Conservation (phyloP, 805 yeast species). For the Hanseniaspora lachancei region DNA sequence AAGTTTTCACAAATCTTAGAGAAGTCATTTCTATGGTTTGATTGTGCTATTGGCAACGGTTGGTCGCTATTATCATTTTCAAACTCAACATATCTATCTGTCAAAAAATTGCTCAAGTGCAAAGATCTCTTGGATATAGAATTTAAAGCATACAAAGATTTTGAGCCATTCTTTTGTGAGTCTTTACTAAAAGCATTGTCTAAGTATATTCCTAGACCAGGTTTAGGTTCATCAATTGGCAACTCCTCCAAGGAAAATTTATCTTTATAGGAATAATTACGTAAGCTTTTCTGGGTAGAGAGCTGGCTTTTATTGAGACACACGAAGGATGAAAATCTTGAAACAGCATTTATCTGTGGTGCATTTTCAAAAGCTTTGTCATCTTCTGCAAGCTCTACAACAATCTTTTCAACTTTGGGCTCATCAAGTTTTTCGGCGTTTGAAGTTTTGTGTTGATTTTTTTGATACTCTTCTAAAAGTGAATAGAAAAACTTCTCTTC, state of each 20-base stretch:
- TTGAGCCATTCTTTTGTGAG: conserved; percentile 22
- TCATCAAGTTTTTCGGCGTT: background rate
- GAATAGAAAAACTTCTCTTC: conserved; percentile 75
- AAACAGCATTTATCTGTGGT: background rate
- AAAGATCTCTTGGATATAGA: conserved; percentile 28
- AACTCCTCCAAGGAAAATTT: background rate
- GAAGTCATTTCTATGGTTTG: conserved; percentile 19
- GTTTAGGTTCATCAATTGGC: background rate
- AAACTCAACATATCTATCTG: background rate
- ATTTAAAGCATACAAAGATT: conserved; percentile 25
- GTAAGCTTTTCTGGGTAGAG: background rate
- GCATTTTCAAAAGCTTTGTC: background rate
- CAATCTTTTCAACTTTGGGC: background rate
- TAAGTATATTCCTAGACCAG: conserved; percentile 2
- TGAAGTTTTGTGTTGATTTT: conserved; percentile 35
- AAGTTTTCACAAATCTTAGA: conserved; percentile 25
- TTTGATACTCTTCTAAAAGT: conserved; percentile 58
- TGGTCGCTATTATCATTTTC: background rate
- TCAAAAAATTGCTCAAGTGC: conserved; percentile 22
- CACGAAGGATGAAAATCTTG: conserved; percentile 10
- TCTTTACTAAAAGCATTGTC: background rate
- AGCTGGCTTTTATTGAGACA: background rate
- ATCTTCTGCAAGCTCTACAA: background rate
- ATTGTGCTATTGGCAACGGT: background rate
- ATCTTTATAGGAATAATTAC: background rate